Evolutionary conservation across 2,329 filamentous ascomycete genomes (phyloP), one percentile per base, ranked within the genome.

Genomic region (Penicillium vulpinum): DNA sequence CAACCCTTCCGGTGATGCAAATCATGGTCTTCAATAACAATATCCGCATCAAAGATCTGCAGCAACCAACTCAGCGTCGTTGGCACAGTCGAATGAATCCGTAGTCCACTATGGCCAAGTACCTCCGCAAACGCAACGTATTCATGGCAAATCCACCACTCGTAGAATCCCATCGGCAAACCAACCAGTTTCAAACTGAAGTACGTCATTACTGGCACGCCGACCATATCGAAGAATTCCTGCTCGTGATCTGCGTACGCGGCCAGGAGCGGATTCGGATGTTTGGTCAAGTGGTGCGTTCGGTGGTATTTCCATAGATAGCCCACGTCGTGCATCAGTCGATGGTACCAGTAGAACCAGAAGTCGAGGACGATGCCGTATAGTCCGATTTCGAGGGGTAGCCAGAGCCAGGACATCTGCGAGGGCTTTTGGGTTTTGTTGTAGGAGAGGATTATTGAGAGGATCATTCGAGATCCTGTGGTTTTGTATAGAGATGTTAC

Each of bases 91-190:
- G 70, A 59, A 51, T 74, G 72, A 16, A 80, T 53, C 1, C 77
- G 69, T 9, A 67, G 15, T 1, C 62, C 64, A 39, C 60, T 63
- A 22, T 66, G 64, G 0, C 63, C 64, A 33, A 64, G 62, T 0
- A 67, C 64, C 39, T 67, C 64, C 1, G 63, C 57, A 39, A 80
- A 80, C 3, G 76, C 70, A 38, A 80, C 67, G 46, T 78, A 80
- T 54, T 77, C 66, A 48, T 78, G 74, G 59, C 77, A 80, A 6
- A 80, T 60, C 77, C 77, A 80, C 76, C 75, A 78, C 28, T 79
- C 77, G 45, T 79, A 79, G 61, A 80, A 80, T 0, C 75, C 76
- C 73, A 80, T 75, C 1, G 76, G 77, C 3, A 79, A 40, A 0
- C 77, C 75, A 29, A 75, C 64, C 0, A 66, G 29, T 43, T 68